Evolutionary conservation across 2,329 filamentous ascomycete species (phyloP), one percentile per base, ranked within the genome.

Genomic region (Reticulascus tulasneorum): DNA sequence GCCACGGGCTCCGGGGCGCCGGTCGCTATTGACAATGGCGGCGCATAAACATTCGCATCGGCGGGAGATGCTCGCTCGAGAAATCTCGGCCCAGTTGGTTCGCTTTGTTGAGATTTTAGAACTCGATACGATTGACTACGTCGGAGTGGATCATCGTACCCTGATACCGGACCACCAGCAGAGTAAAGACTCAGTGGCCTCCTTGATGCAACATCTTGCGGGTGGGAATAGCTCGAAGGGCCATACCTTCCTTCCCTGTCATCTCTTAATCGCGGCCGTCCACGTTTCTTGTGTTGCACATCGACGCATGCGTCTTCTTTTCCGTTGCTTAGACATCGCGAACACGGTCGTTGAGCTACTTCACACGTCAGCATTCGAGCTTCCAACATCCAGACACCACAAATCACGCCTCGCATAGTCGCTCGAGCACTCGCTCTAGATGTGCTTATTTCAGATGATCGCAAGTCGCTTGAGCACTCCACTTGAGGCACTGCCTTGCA

Each of bases 281-380:
- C 86, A 49, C 86, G 71, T 58, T 91, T 93, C 61, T 91, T 93
- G 61, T 93, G 86, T 53, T 88, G 83, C 22, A 93, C 86, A 59
- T 93, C 86, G 49, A 87, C 71, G 54, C 86, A 93, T 7, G 81
- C 73, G 39, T 89, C 84, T 68, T 91, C 72, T 52, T 91, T 93
- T 42, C 84, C 84, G 53, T 86, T 87, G 50, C 79, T 79, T 22
- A 84, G 66, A 55, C 86, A 93, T 54, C 86, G 76, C 19, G 82
- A 82, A 55, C 86, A 93, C 19, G 86, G 86, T 38, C 86, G 74
- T 59, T 87, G 82, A 33, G 84, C 80, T 84, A 54, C 53, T 29
- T 41, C 20, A 38, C 27, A 20, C 38, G 23, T 21, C 15, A 18
- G 9, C 38, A 28, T 7, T 16, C 25, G 9, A n/a, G 7, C 25